Evolutionary conservation across 2,329 filamentous ascomycete species (phyloP).

Genomic region (Trichoderma asperellum): DNA sequence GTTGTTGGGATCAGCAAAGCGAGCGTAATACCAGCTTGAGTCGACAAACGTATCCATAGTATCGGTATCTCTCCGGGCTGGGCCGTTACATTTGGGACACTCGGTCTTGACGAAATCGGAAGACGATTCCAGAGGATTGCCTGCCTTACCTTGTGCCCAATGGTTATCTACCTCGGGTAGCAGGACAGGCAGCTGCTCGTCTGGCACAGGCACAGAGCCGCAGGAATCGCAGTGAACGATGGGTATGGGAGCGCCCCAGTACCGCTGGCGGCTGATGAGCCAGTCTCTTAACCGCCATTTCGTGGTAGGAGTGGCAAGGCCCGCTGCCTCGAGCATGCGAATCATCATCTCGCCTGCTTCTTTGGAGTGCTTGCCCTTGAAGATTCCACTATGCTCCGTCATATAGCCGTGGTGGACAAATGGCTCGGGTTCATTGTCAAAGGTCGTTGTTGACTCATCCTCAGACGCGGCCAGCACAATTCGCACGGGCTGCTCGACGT

Average conservation of each 20-base stretch:
- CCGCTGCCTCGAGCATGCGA: constrained; percentile 55
- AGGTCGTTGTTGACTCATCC: constrained; percentile 50
- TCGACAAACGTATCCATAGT: constrained; percentile 98
- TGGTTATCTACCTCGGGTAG: constrained; percentile 71
- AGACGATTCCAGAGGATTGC: constrained; percentile 76
- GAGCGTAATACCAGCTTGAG: constrained; percentile 91
- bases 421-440: constrained; percentile 60
- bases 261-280: constrained; percentile 89
- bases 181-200: constrained; percentile 73
- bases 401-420: constrained; percentile 70
- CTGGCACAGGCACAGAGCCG: constrained; percentile 78
- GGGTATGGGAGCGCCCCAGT: constrained; percentile 90
- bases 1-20: constrained; percentile 75
- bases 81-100: constrained; percentile 73
- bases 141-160: constrained; percentile 69
- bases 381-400: constrained; percentile 66
- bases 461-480: constrained; percentile 62
- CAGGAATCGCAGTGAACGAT: constrained; percentile 81
- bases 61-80: constrained; percentile 82
- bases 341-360: constrained; percentile 67
- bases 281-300: constrained; percentile 86
- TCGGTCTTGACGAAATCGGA: constrained; percentile 73
- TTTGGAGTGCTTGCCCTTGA: constrained; percentile 64
- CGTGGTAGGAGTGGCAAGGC: constrained; percentile 64
- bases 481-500: constrained; percentile 61